A percentile compares a stretch with the other conserved stretches of the same genome.
Evolutionary conservation across 2,329 filamentous ascomycete species (phyloP).

Genomic region (Aureobasidium sp.): DNA sequence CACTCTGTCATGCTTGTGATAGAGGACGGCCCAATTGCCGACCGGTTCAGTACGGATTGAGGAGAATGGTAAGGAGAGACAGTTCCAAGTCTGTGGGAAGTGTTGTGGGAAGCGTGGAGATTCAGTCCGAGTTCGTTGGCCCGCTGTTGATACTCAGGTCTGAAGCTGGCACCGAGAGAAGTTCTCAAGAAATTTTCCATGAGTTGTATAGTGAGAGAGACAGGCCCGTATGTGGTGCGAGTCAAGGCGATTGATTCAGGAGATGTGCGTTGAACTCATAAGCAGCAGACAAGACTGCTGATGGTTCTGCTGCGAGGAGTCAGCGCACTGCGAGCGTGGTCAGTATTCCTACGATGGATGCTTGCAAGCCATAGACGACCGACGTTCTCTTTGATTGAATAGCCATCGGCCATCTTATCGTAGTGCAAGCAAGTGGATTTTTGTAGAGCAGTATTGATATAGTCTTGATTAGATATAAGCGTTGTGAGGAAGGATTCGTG

Average conservation of each 20-base stretch:
- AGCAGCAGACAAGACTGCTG: not conserved
- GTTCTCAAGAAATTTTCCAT: no score
- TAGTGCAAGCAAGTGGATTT: not conserved
- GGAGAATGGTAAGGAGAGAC: not conserved
- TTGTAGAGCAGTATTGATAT: no score
- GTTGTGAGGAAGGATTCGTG: not conserved
- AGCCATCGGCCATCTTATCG: not conserved
- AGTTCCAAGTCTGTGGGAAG: not conserved
- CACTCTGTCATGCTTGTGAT: not conserved
- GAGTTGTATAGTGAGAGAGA: not conserved
- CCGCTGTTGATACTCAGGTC: not conserved
- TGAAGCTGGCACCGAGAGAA: not conserved
- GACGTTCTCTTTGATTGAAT: not conserved
- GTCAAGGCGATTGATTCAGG: not conserved
- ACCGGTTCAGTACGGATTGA: not conserved
- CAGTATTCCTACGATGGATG: not conserved
- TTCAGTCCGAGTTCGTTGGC: no score
- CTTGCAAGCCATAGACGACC: not conserved
- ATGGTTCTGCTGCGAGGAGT: not conserved
- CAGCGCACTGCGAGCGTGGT: not conserved
- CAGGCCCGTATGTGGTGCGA: not conserved
- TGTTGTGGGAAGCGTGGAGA: not conserved
- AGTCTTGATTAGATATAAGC: not conserved
- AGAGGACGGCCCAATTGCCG: not conserved
- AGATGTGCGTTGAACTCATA: not conserved